These are phyloP conservation scores for Aureobasidium uvarum DNA, from an alignment of 2,329 filamentous ascomycete genomes.

Conservation along the genomic window DNA sequence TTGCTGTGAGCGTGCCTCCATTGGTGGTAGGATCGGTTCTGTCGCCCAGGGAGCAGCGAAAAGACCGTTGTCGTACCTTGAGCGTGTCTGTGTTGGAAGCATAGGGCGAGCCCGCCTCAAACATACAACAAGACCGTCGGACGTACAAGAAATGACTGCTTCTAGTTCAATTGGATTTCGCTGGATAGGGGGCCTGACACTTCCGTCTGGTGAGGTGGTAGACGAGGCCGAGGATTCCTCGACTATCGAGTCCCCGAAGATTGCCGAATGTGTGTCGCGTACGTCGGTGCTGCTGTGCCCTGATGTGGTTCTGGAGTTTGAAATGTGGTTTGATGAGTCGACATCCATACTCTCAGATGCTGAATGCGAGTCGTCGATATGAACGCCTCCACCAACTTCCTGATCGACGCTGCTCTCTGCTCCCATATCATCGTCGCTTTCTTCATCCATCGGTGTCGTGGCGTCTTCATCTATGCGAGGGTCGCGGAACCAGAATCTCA, in stretches of 20 bases:
- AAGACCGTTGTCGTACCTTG: slow-evolving; percentile 59
- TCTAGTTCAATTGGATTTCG: slow-evolving; percentile 66
- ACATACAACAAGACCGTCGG: slow-evolving; percentile 81
- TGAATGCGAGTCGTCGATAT: slow-evolving; percentile 36
- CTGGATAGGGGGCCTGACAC: slow-evolving; percentile 1
- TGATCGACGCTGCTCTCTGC: slow-evolving; percentile 51
- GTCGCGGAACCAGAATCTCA: slow-evolving; percentile 81
- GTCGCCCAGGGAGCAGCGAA: slow-evolving; percentile 79
- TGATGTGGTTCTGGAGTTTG: slow-evolving; percentile 45
- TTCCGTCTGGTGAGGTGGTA: slow-evolving; percentile 23
- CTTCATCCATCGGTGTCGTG: slow-evolving; percentile 50
- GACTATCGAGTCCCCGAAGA: slow-evolving; percentile 45
- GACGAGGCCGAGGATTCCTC: slow-evolving; percentile 43
- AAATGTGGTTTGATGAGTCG: slow-evolving; percentile 30
- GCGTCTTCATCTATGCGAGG: slow-evolving; percentile 56
- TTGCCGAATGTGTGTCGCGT: slow-evolving; percentile 42
- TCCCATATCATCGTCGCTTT: slow-evolving; percentile 48
- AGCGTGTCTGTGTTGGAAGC: slow-evolving; percentile 55
- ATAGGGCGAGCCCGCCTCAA: slow-evolving; percentile 70
- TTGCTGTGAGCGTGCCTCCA: slow-evolving; percentile 38
- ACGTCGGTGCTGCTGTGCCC: slow-evolving; percentile 45
- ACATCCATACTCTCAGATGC: slow-evolving; percentile 36
- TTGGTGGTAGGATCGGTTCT: slow-evolving; percentile 57
- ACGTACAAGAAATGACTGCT: slow-evolving; percentile 88
- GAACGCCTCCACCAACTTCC: slow-evolving; percentile 51